Conservation (phyloP, 352 stramenopile genomes). For the Phytophthora chlamydospora region DNA sequence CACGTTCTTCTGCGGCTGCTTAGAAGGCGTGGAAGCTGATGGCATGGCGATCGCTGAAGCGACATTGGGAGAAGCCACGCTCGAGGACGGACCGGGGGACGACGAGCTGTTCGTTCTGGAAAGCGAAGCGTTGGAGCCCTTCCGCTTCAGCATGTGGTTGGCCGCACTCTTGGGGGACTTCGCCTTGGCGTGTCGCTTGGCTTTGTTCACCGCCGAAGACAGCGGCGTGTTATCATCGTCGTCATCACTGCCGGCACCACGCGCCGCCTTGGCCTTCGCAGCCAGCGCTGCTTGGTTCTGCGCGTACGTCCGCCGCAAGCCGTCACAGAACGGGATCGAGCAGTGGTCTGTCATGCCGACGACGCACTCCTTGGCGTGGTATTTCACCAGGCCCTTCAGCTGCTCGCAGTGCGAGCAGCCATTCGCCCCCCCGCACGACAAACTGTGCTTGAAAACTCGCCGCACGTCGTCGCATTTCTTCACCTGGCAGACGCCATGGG, state of each 20-base stretch:
- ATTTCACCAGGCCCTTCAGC: conserved; percentile 84
- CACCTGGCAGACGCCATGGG: conserved; percentile 73
- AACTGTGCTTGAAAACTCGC: conserved; percentile 87
- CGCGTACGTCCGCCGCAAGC: conserved; percentile 64
- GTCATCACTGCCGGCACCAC: conserved; percentile 46
- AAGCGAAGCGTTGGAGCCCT: conserved; percentile 29
- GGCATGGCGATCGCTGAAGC: conserved; percentile 7
- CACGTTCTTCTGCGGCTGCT: conserved; percentile 47
- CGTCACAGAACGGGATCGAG: conserved; percentile 86
- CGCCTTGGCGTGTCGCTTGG: conserved; percentile 63
- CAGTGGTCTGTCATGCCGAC: conserved; percentile 72
- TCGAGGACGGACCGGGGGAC: conserved; percentile 28
- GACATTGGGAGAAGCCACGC: conserved; percentile 16
- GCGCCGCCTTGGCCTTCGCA: conserved; percentile 39
- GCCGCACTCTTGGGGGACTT: conserved; percentile 66
- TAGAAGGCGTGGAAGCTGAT: conserved; percentile 17
- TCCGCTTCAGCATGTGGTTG: conserved; percentile 26
- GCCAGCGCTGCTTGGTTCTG: conserved; percentile 44
- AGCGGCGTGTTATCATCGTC: conserved; percentile 81
- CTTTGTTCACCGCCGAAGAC: conserved; percentile 69
- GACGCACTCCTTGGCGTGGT: conserved; percentile 80
- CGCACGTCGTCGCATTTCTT: conserved; percentile 89
- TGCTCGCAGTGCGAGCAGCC: conserved; percentile 84
- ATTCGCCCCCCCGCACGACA: conserved; percentile 69
- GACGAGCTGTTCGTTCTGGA: conserved; percentile 25